Evolutionary conservation across 2,329 filamentous ascomycete genomes (phyloP), one percentile per base, ranked within the genome.

Genomic region (Elsinoe perseae): DNA sequence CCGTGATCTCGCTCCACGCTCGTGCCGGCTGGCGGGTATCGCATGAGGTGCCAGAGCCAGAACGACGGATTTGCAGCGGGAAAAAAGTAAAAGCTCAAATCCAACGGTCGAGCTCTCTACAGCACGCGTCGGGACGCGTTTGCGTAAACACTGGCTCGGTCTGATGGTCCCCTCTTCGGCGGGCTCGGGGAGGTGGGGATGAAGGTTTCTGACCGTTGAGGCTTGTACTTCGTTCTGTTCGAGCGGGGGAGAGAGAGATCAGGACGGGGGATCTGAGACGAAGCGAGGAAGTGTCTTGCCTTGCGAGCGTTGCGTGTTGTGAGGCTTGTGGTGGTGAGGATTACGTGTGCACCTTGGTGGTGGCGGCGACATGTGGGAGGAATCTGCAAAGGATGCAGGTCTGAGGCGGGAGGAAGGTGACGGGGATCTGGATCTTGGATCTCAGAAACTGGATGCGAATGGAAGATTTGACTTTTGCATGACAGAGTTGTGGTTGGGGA

Each of bases 301-400:
- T 8, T 20, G 18, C 5, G 7, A 1, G 8, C 12, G 40, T 23
- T 14, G 20, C 3, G n/a, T n/a, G n/a, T n/a, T n/a, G n/a, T 44
- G 40, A 27, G 20, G 40, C 7, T 14, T 23, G 7, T 25, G 40
- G 23, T 18, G 18, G 20, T 14, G 20, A 25, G 23, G 40, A 44
- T 44, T 44, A 44, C 40, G 40, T 44, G 40, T 44, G 20, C 40
- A 36, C 32, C 32, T 36, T 36, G 32, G 32, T 36, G 32, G 32
- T 14, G 32, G n/a, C 9, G 9, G 3, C 12, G 32, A 36, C 32
- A 36, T 14, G 10, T 36, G 32, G n/a, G 12, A 14, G 40, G 18
- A 18, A 12, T 25, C 4, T 21, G 40, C n/a, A 21, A 21, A 25
- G 4, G 40, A 44, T 18, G 38, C 40, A 44, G 23, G 40, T 44